Conservation (phyloP, 176 grass and related monocot genomes). For the Stipa capillata region DNA sequence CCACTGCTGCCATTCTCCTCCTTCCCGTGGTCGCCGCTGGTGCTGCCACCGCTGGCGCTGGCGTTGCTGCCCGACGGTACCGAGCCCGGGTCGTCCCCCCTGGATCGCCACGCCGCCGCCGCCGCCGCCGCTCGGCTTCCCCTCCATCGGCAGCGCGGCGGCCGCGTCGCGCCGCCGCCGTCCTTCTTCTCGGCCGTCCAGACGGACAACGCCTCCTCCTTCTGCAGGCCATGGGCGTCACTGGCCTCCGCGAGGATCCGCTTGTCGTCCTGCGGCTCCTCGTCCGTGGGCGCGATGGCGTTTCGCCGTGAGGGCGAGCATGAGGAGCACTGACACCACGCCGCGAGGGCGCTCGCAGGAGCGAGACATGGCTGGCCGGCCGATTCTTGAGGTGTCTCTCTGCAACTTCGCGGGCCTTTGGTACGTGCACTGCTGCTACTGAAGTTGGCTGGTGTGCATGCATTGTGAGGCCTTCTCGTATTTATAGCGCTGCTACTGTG, state of each 20-base stretch:
- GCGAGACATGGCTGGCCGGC: slow-evolving; percentile 5
- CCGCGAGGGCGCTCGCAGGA: background rate
- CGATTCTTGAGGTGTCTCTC: background rate
- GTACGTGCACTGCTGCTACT: background rate
- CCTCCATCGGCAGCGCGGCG: background rate
- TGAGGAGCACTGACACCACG: slow-evolving; percentile 7
- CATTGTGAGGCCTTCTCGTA: background rate
- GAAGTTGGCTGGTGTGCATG: background rate
- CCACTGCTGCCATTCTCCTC: background rate
- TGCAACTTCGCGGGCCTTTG: no score
- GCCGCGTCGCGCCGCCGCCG: background rate
- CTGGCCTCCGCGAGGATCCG: background rate
- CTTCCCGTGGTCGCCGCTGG: slow-evolving; percentile 22
- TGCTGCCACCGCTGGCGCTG: background rate
- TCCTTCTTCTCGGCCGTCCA: slow-evolving; percentile 3
- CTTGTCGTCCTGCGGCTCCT: background rate
- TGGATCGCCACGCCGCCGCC: slow-evolving; percentile 7
- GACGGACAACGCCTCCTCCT: background rate
- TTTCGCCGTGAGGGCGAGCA: slow-evolving; percentile 1
- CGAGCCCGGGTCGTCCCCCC: slow-evolving; percentile 19
- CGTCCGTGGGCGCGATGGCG: background rate
- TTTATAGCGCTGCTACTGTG: background rate
- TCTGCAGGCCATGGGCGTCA: background rate
- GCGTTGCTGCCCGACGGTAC: no score
- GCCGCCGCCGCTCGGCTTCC: background rate